Evolutionary conservation across 192 early-diverging fungal species (phyloP), one percentile per base, ranked within the genome.

Genomic region (Coemansia reversa): DNA sequence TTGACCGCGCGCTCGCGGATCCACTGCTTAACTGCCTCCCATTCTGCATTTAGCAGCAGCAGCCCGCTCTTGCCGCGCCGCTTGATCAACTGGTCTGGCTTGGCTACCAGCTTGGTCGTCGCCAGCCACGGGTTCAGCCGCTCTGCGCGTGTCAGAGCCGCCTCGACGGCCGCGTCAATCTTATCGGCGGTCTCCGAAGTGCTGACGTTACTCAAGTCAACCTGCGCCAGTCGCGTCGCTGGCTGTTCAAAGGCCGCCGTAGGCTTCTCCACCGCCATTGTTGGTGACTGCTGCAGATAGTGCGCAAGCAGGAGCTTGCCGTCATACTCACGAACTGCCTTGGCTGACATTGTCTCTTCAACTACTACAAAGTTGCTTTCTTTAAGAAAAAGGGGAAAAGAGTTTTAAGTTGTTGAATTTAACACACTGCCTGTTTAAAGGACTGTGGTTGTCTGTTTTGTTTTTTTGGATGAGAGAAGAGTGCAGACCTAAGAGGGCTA

Each of bases 11-110:
- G 84, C 75, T 90, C 87, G 54, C 81, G 82, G 79, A 98, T 91
- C 96, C 96, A 98, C 70, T 90, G 70, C 82, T 90, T 91, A 59
- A 90, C 92, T 42, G 87, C 82, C 14, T 77, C 51, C 96, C 96
- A 98, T 65, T 93, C 86, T 49, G 94, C 88, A 76, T 96, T 95
- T 64, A 98, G 88, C 53, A 92, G 86, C 28, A 98, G 82, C 42
- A 98, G 84, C 51, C 96, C 96, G 67, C 92, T 89, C 88, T 98
- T 98, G 39, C 96, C 96, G 59, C 96, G 85, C 61, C 96, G 89
- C 85, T 98, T 98, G 84, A 98, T 97, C 53, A 98, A 83, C 79
- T 97, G 95, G 79, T 98, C 96, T 22, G 96, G 96, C 83, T 98
- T 98, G 79, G 89, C 95, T 48, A 98, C 96, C 62, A 97, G 85